A percentile compares a stretch with the other conserved stretches of the same genome.
These are phyloP conservation scores for Talaromyces sp. DNA, from an alignment of 2,329 filamentous ascomycete species.

Conservation along the genomic window DNA sequence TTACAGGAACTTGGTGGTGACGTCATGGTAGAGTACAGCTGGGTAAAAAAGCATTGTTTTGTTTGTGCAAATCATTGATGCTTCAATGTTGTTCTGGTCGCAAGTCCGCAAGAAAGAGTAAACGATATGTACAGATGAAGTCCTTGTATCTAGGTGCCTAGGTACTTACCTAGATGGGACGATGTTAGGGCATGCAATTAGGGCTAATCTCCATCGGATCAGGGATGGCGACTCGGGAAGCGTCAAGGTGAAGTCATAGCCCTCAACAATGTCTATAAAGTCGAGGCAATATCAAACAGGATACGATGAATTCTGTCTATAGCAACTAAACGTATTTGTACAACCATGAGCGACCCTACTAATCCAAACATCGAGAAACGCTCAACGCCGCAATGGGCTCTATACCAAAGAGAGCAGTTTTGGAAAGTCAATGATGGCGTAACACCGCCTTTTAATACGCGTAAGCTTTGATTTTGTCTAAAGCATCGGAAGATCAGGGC, in stretches of 20 bases:
- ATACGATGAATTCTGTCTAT: no score
- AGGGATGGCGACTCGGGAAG: slow-evolving; percentile 1
- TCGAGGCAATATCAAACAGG: not conserved
- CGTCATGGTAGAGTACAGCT: not conserved
- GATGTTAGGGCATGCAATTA: not conserved
- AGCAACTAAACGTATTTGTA: no score
- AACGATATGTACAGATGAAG: no score
- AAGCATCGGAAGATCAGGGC: not conserved
- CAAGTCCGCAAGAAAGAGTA: no score
- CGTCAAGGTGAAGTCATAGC: slow-evolving; percentile 33
- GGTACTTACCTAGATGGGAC: not conserved
- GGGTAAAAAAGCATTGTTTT: not conserved
- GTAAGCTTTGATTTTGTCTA: slow-evolving; percentile 24
- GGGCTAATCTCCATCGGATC: slow-evolving; percentile 14
- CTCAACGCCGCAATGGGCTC: slow-evolving; percentile 53
- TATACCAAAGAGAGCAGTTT: slow-evolving; percentile 57
- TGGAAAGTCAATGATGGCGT: slow-evolving; percentile 53
- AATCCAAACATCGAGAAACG: slow-evolving; percentile 52
- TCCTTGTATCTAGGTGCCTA: not conserved
- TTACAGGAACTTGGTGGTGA: not conserved
- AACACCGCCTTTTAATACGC: slow-evolving; percentile 52
- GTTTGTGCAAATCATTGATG: not conserved
- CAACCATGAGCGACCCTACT: slow-evolving; percentile 43
- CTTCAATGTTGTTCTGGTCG: not conserved
- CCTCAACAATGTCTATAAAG: not conserved